Evolutionary conservation across 2,329 filamentous ascomycete species (phyloP).

Genomic region (Beauveria bassiana): DNA sequence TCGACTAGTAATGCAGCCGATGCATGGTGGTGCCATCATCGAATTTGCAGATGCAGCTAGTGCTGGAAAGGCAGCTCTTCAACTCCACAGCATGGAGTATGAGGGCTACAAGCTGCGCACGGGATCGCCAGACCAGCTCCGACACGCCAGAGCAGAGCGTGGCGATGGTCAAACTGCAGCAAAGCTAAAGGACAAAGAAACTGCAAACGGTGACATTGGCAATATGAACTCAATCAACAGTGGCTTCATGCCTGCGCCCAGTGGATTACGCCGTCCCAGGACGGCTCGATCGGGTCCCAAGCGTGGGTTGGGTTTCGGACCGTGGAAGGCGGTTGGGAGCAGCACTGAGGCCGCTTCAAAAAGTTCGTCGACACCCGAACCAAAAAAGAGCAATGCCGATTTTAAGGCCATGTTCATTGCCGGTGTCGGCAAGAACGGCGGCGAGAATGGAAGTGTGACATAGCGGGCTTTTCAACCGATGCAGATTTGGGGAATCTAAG

Average conservation of each 20-base stretch:
- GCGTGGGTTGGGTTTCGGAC: slow-evolving; percentile 36
- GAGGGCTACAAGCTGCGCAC: slow-evolving; percentile 46
- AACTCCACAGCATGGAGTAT: slow-evolving; percentile 48
- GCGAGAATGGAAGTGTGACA: not conserved
- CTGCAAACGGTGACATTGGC: slow-evolving; percentile 13
- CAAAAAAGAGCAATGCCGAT: slow-evolving; percentile 51
- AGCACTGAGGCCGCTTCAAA: slow-evolving; percentile 20
- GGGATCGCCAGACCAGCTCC: slow-evolving; percentile 47
- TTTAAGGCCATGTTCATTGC: slow-evolving; percentile 46
- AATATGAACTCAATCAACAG: slow-evolving; percentile 11
- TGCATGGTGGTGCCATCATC: slow-evolving; percentile 77
- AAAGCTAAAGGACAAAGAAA: slow-evolving; percentile 22
- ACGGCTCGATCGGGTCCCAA: slow-evolving; percentile 33
- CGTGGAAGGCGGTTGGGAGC: slow-evolving; percentile 17
- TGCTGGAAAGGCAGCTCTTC: slow-evolving; percentile 64
- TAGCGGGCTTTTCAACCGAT: not conserved
- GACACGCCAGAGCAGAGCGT: slow-evolving; percentile 39
- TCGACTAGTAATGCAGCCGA: slow-evolving; percentile 71
- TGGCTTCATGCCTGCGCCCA: slow-evolving; percentile 37
- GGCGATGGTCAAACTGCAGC: slow-evolving; percentile 14
- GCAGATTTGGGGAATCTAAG: not conserved
- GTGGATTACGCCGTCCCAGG: slow-evolving; percentile 33
- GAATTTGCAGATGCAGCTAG: slow-evolving; percentile 66
- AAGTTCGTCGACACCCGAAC: slow-evolving; percentile 21
- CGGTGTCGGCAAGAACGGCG: slow-evolving; percentile 14